Evolutionary conservation across 2,329 filamentous ascomycete genomes (phyloP), one percentile per base, ranked within the genome.

Genomic region (Alternaria sp.): DNA sequence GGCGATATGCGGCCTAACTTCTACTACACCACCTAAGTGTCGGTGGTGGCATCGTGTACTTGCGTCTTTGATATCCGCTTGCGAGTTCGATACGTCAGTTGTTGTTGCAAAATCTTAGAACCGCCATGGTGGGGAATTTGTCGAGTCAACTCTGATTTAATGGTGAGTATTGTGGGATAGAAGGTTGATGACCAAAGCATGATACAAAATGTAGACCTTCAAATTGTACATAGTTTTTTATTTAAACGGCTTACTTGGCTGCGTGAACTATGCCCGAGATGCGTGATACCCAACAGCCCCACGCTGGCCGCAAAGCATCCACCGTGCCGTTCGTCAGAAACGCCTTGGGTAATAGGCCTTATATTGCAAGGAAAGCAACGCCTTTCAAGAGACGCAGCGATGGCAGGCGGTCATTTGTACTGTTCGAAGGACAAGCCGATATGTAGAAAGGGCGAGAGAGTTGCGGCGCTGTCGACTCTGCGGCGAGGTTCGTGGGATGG

Each of bases 1-100:
- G 92, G 92, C 2, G 92, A 95, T 75, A 80, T 80, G 74, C 83
- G 88, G 28, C 76, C 90, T 0, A 86, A 91, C 71, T 93, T 93
- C 72, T 75, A 87, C 34, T 93, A 93, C 77, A 90, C 86, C 2
- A 76, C 87, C 54, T 90, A 69, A 39, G 37, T 10, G 7, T 23
- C 17, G 45, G 17, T 31, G 36, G 26, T 26, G 24, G n/a, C 29
- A 39, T 53, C 13, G 1, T 49, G 33, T 28, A 29, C 11, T 54
- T 26, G 10, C 23, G n/a, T 28, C 23, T 17, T 21, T 21, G 28
- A 34, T 28, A 28, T 54, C 13, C 29, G n/a, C 13, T 6, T 33
- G 17, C 11, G 41, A 29, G 24, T 37, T 29, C 17, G 36, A 40
- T 23, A 23, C 36, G 34, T 8, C 10, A 13, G 13, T 34, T 37